Conservation (phyloP, 225 moss, liverwort and hornwort genomes). For the Polytrichum commune region DNA sequence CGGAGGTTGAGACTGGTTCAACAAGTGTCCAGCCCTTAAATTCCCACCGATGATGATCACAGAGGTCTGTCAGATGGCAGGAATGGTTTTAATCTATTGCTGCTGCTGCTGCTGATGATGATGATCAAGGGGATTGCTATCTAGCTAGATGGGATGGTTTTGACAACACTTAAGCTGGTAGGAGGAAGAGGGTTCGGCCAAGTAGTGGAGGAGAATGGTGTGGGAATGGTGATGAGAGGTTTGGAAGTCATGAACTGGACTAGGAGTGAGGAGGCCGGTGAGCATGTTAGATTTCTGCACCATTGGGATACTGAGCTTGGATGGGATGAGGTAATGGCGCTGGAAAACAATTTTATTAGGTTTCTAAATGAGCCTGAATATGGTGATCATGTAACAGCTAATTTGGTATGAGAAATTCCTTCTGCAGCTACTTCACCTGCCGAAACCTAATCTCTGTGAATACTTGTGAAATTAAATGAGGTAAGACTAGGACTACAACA, state of each 20-base stretch:
- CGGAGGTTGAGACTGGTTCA: not conserved
- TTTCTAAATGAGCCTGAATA: slow-evolving; percentile 3
- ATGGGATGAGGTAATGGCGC: too few relatives aligned
- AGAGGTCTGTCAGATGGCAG: too few relatives aligned
- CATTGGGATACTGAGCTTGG: slow-evolving; percentile 3
- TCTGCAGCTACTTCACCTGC: too few relatives aligned
- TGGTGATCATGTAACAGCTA: too few relatives aligned
- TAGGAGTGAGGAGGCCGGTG: slow-evolving; percentile 1
- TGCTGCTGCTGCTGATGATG: not conserved
- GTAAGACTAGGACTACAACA: too few relatives aligned
- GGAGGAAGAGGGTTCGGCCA: slow-evolving; percentile 29
- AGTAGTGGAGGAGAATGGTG: slow-evolving; percentile 20
- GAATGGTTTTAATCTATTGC: too few relatives aligned
- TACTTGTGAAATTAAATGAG: too few relatives aligned
- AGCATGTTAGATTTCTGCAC: slow-evolving; percentile 23
- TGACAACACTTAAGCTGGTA: slow-evolving; percentile 32
- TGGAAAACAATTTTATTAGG: slow-evolving; percentile 4
- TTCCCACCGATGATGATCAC: too few relatives aligned
- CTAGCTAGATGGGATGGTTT: slow-evolving; percentile 27
- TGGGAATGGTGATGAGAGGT: slow-evolving; percentile 20
- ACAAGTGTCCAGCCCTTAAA: too few relatives aligned
- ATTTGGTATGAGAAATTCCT: too few relatives aligned
- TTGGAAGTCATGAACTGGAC: slow-evolving; percentile 16
- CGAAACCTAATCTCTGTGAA: too few relatives aligned
- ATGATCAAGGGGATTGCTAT: not conserved